Conservation (phyloP, 2,329 filamentous ascomycete species). For the Fusarium papillatum region DNA sequence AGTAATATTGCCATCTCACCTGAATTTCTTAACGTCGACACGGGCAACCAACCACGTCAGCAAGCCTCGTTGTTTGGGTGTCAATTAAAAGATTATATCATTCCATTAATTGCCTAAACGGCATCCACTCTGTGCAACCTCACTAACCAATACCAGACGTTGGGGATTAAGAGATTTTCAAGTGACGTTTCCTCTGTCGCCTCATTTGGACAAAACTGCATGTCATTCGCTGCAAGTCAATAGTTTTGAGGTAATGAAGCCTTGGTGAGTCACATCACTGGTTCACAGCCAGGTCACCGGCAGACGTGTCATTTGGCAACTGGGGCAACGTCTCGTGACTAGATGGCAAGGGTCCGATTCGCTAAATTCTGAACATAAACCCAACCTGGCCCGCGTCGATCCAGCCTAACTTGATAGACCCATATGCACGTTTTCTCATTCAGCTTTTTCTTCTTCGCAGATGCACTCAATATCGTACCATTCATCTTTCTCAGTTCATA, state of each 20-base stretch:
- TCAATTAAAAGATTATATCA: background rate
- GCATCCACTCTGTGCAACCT: background rate
- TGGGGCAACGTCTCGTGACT: slow-evolving; percentile 1
- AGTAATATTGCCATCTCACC: background rate
- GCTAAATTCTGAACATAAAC: background rate
- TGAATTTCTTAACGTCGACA: background rate
- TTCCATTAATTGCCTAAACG: background rate
- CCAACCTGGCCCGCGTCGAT: background rate
- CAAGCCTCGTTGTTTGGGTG: background rate
- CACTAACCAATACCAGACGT: background rate
- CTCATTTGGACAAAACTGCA: background rate
- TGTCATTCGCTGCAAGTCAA: background rate
- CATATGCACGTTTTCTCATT: background rate
- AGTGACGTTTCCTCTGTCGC: background rate
- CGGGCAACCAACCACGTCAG: background rate
- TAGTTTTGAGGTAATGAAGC: background rate
- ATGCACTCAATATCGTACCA: background rate
- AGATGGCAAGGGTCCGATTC: slow-evolving; percentile 1
- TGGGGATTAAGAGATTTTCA: background rate
- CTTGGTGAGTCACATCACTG: background rate
- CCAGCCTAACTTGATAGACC: background rate
- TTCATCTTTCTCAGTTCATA: background rate
- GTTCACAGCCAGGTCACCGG: background rate
- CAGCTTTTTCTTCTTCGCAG: background rate
- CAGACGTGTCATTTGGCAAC: background rate